Conservation (phyloP, 2,329 filamentous ascomycete species). For the Paecilomyces fulvus region DNA sequence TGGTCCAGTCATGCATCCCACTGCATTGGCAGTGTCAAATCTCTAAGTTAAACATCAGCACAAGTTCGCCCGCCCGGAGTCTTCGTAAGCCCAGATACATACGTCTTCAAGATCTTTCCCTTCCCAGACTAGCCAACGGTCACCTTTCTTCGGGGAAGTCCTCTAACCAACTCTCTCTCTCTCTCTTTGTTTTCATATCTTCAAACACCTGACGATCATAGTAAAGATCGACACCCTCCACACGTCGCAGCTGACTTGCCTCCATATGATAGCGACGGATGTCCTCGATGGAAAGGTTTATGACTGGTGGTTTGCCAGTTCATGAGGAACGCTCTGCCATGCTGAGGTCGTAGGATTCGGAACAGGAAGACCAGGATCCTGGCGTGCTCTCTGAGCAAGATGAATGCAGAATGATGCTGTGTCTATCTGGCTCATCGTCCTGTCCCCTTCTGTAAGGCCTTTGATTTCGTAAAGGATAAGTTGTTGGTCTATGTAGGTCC, state of each 20-base stretch:
- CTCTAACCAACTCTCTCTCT: slow-evolving; percentile 2
- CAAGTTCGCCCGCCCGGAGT: neutral
- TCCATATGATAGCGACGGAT: slow-evolving; percentile 21
- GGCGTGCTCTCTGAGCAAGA: slow-evolving; percentile 4
- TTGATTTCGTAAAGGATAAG: too few relatives aligned
- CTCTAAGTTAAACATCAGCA: neutral
- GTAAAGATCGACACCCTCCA: slow-evolving; percentile 7
- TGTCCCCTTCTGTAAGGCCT: too few relatives aligned
- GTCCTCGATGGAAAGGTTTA: slow-evolving; percentile 15
- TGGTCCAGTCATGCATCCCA: slow-evolving; percentile 14
- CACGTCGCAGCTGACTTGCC: slow-evolving; percentile 2
- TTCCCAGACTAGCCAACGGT: slow-evolving; percentile 4
- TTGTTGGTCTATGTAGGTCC: too few relatives aligned
- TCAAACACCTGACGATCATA: slow-evolving; percentile 5
- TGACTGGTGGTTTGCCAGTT: slow-evolving; percentile 22
- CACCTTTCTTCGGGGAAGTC: slow-evolving; percentile 7
- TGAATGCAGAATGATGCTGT: neutral
- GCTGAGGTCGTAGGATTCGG: slow-evolving; percentile 28
- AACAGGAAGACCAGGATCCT: slow-evolving; percentile 28
- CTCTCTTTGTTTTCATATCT: slow-evolving; percentile 1
- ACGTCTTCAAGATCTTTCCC: slow-evolving; percentile 12
- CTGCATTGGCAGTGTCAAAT: slow-evolving; percentile 10
- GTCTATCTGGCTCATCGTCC: neutral
- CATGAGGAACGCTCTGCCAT: slow-evolving; percentile 27
- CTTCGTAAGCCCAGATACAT: slow-evolving; percentile 1